A percentile compares a stretch with the other conserved stretches of the same genome.
These are phyloP conservation scores for Heritiera littoralis DNA, from an alignment of 345 rosid species.

Conservation along the genomic window DNA sequence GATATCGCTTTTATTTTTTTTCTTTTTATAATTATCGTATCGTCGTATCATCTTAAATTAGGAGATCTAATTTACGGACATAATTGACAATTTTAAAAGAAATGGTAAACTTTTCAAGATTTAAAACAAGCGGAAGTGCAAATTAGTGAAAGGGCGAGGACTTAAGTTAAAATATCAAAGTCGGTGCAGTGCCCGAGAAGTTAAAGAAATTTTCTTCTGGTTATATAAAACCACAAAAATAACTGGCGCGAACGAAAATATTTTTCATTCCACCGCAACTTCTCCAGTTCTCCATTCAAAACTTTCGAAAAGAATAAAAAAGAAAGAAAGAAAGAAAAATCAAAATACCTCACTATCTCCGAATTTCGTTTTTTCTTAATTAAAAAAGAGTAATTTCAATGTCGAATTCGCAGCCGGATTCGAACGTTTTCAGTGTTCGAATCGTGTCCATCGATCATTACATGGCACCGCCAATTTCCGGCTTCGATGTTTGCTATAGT, in stretches of 20 bases:
- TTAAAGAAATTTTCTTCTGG: not conserved
- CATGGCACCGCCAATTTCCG: conserved; percentile 82
- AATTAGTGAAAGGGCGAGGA: not conserved
- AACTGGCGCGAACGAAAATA: not conserved
- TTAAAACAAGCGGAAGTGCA: no score
- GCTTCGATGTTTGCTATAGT: conserved; percentile 71
- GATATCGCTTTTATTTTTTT: no score
- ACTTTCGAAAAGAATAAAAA: not conserved
- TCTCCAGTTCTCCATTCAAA: not conserved
- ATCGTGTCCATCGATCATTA: conserved; percentile 82
- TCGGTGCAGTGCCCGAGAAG: not conserved
- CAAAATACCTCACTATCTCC: conserved; percentile 2
- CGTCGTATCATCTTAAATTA: no score
- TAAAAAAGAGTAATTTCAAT: conserved; percentile 23
- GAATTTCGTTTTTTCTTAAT: not conserved
- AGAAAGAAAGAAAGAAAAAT: not conserved
- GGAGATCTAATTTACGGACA: no score
- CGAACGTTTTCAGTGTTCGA: conserved; percentile 69
- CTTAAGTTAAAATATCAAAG: not conserved
- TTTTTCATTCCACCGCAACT: not conserved
- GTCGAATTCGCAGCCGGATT: conserved; percentile 49
- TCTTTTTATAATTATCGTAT: no score
- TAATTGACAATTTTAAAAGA: no score
- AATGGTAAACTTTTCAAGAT: no score
- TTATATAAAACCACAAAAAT: not conserved